Evolutionary conservation across 768 basidiomycete genomes (phyloP).

Genomic region (Podaxis sp.): DNA sequence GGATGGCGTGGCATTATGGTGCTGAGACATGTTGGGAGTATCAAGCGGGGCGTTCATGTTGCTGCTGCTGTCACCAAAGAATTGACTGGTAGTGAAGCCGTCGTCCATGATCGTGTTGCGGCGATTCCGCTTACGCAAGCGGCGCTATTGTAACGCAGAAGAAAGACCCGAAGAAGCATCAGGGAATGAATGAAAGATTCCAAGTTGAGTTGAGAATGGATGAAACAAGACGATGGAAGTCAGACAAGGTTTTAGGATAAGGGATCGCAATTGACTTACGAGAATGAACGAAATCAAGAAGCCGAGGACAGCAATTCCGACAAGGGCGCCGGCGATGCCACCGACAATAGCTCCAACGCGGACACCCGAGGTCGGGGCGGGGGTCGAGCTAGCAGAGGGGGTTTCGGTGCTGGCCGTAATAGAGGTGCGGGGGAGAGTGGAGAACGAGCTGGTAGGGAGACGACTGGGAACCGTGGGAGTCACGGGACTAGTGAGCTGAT

Average conservation of each 20-base stretch:
- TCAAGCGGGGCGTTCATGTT: conserved; percentile 15
- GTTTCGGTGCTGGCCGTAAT: conserved; percentile 3
- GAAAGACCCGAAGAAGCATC: background rate
- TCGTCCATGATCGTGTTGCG: conserved; percentile 29
- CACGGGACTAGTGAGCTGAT: conserved; percentile 13
- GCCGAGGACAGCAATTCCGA: conserved; percentile 31
- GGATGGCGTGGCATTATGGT: conserved; percentile 24
- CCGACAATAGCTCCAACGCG: conserved; percentile 41
- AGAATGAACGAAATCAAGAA: conserved; percentile 36
- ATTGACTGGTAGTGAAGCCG: conserved; percentile 24
- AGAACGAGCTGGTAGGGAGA: conserved; percentile 4
- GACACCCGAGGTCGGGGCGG: conserved; percentile 17
- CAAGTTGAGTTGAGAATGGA: background rate
- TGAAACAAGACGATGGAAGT: background rate
- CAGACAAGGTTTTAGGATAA: background rate
- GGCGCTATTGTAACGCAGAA: conserved; percentile 26
- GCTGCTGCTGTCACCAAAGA: conserved; percentile 13
- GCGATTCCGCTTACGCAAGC: conserved; percentile 26
- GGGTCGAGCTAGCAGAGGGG: conserved; percentile 7
- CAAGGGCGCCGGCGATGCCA: conserved; percentile 31
- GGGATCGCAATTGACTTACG: conserved; percentile 22
- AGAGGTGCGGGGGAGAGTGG: conserved; percentile 2
- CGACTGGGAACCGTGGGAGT: conserved; percentile 10
- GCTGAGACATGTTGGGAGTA: conserved; percentile 21
- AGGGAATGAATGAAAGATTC: background rate